Conservation (phyloP, 2,329 filamentous ascomycete genomes). For the Botrytis elliptica region DNA sequence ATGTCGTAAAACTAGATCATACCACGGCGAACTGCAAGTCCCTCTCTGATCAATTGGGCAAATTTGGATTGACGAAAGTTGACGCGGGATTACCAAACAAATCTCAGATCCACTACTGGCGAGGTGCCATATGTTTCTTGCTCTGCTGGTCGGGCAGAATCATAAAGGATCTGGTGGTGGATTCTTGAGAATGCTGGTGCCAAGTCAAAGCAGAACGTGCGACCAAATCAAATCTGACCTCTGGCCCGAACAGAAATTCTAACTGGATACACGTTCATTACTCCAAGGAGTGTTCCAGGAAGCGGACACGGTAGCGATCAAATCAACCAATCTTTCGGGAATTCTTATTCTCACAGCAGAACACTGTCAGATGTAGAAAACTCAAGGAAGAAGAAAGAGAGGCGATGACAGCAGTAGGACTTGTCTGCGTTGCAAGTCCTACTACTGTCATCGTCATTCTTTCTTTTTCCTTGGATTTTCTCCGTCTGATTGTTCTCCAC, state of each 20-base stretch:
- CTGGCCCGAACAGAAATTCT: neutral
- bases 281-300: conserved; percentile 32
- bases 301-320: conserved; percentile 31
- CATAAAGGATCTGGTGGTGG: conserved; percentile 35
- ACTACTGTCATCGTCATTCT: neutral
- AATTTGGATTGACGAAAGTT: neutral
- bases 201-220: conserved; percentile 40
- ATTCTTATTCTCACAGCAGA: neutral
- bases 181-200: conserved; percentile 40
- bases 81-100: neutral
- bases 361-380: neutral
- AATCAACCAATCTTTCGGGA: conserved; percentile 18
- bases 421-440: neutral
- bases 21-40: neutral
- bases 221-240: neutral
- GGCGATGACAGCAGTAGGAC: neutral
- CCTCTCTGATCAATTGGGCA: conserved; percentile 2
- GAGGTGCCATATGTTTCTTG: too few species aligned
- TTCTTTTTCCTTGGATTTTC: neutral
- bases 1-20: conserved; percentile 8
- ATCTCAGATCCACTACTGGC: too few species aligned
- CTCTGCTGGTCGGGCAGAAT: conserved; percentile 22
- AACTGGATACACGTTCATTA: neutral
- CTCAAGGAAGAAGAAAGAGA: neutral
- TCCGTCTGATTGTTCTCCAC: neutral